Evolutionary conservation across 768 basidiomycete genomes (phyloP).

Genomic region (Austroboletus festivus): DNA sequence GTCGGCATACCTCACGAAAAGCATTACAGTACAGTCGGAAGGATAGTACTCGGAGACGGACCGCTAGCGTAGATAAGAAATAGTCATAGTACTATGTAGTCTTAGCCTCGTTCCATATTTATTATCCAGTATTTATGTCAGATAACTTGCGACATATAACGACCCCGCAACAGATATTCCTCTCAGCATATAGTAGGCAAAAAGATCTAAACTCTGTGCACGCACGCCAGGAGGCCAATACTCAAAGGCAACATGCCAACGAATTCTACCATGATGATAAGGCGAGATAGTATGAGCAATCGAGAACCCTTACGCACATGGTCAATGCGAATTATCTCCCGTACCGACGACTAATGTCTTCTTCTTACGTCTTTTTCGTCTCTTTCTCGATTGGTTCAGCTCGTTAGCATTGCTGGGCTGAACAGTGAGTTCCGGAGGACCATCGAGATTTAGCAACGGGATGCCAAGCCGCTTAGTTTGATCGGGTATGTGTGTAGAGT

Average conservation of each 20-base stretch:
- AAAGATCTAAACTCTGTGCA: not conserved
- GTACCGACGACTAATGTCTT: slow-evolving; percentile 31
- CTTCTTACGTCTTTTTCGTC: slow-evolving; percentile 50
- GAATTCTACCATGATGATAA: not conserved
- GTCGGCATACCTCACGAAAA: slow-evolving; percentile 19
- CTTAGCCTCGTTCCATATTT: slow-evolving; percentile 19
- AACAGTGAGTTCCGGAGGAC: slow-evolving; percentile 36
- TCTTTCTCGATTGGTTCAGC: slow-evolving; percentile 45
- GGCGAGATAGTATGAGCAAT: not conserved
- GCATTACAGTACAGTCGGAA: slow-evolving; percentile 15
- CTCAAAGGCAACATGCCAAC: slow-evolving; percentile 5
- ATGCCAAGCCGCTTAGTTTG: slow-evolving; percentile 19
- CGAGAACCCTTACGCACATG: slow-evolving; percentile 13
- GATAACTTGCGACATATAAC: slow-evolving; percentile 5
- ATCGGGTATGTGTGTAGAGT: slow-evolving; percentile 7
- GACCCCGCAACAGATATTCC: not conserved
- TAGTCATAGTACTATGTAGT: no score
- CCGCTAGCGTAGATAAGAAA: slow-evolving; percentile 5
- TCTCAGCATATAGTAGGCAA: not conserved
- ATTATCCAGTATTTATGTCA: slow-evolving; percentile 21
- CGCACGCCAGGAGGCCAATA: not conserved
- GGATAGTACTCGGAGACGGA: no score
- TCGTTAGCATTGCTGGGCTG: slow-evolving; percentile 13
- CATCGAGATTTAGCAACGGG: slow-evolving; percentile 55
- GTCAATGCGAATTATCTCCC: slow-evolving; percentile 13